Evolutionary conservation across 305 asterid genomes (phyloP), one percentile per base, ranked within the genome.

Genomic region (Ilex paraguariensis): DNA sequence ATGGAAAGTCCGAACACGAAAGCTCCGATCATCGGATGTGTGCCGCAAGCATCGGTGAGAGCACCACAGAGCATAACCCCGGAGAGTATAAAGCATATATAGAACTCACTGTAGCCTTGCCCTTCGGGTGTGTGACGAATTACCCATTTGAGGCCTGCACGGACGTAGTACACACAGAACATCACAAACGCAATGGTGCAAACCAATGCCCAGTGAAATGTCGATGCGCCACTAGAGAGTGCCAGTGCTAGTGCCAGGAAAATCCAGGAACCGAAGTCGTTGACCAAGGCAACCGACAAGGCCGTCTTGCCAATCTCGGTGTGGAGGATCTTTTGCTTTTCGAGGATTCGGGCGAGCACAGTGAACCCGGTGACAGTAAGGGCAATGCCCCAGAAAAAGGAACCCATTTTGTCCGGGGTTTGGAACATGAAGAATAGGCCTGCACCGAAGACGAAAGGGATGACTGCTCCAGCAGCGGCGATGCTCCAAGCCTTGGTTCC

Each of bases 21-120:
- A 0, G 94, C 95, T 50, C 99, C 99, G 3, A 93, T 75, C 87
- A 93, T 86, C 5, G 99, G 95, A 39, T 93, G 99, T 10, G 99
- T 86, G 2, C 99, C 99, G 11, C 75, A 77, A 0, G 77, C 68
- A 56, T 90, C 96, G 1, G 96, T 75, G 33, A 87, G 13, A 59
- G 78, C 82, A 40, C 95, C 92, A 48, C 79, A 64, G 3, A 90
- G 54, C 2, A 79, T 60, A 68, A 76, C 73, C 49, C 95, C 94
- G 0, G 79, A 55, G 2, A 93, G 81, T n/a, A 90, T 62, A 3
- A 88, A 76, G 72, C 94, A 86, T 54, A 90, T 72, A 59, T 87
- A 90, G 79, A 68, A 87, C 81, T 85, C 97, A 62, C 96, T 86
- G 63, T 87, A 84, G 0, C 94, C 96, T 56, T 92, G 98, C 32